Base-by-base conservation (phyloP, 2,329 filamentous ascomycete genomes). In the Xylariaceae sp. region DNA sequence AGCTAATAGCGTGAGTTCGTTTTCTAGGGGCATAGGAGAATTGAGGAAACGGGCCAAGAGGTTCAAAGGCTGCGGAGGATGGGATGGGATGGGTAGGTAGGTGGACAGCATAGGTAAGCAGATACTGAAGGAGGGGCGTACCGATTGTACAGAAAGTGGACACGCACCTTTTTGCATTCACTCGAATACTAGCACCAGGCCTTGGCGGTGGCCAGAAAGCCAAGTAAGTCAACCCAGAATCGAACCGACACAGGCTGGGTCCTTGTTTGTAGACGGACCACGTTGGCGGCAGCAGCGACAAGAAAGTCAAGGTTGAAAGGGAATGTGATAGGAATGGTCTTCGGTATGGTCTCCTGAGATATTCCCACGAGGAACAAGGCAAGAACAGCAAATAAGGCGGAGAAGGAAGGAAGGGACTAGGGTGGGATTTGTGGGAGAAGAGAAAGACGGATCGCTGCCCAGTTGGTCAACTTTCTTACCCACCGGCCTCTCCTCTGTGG, bases 331-430 rank as follows among this genome's bases (percentile, higher is more conserved):
- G 21, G 7, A 24, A 11, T 11, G 21, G 21, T 24, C 21, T 24
- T 9, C 24, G 13, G 34, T 27, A 26, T 36, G 12, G 11, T 8
- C 9, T 11, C 8, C n/a, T 7, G 31, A 11, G 7, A 4, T 15
- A 15, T 11, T 14, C 21, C 11, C 6, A 11, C 21, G 21, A 24
- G 11, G 32, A 27, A 31, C 31, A 28, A 34, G 27, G n/a, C n/a
- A 13, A 35, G 31, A 35, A 33, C 29, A 30, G 26, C 31, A 46
- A 34, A 36, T 40, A 35, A 46, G 44, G 47, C 47, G 45, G 45
- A 48, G 45, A 36, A 43, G 40, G 46, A 43, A 38, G 37, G 40
- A 26, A 43, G n/a, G n/a, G n/a, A n/a, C n/a, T n/a, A n/a, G n/a
- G n/a, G 28, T 32, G 36, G 40, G 39, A 42, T 30, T 34, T 34